Conservation (phyloP, 176 grass and related monocot species). For the Hyparrhenia diplandra region DNA sequence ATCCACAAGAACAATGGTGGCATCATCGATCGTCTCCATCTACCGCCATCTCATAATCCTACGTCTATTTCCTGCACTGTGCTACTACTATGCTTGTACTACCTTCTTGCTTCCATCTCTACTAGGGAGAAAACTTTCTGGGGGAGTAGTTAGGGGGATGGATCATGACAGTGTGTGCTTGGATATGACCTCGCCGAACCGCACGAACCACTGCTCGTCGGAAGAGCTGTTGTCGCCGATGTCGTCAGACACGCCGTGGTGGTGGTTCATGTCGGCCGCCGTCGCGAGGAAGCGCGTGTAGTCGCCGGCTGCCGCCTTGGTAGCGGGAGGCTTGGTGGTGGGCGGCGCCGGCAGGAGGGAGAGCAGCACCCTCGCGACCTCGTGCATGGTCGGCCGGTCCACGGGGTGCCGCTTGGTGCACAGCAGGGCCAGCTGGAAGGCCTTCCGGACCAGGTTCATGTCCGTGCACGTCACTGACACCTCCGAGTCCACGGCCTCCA, state of each 20-base stretch:
- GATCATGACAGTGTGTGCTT: constrained; percentile 72
- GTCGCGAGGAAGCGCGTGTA: constrained; percentile 54
- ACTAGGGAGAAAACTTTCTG: constrained; percentile 19
- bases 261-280: constrained; percentile 27
- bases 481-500: constrained; percentile 98
- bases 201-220: constrained; percentile 86
- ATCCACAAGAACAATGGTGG: neutral
- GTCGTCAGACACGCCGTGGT: constrained; percentile 33
- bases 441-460: constrained; percentile 78
- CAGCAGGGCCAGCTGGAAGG: constrained; percentile 89
- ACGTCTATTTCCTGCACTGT: constrained; percentile 51
- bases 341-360: constrained; percentile 64
- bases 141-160: too few relatives aligned
- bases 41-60: constrained; percentile 11
- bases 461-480: constrained; percentile 94
- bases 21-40: constrained; percentile 1
- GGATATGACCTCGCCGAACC: constrained; percentile 95
- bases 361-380: constrained; percentile 74
- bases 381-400: constrained; percentile 92
- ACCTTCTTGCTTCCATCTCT: constrained; percentile 23
- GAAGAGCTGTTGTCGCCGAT: constrained; percentile 68
- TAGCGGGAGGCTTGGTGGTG: constrained; percentile 34
- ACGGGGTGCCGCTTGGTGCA: constrained; percentile 85
- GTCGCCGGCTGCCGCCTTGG: too few relatives aligned
- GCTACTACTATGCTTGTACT: constrained; percentile 39